Evolutionary conservation across 179 eudicot species (phyloP), one percentile per base, ranked within the genome.

Genomic region (Sideroxylon spinosum): DNA sequence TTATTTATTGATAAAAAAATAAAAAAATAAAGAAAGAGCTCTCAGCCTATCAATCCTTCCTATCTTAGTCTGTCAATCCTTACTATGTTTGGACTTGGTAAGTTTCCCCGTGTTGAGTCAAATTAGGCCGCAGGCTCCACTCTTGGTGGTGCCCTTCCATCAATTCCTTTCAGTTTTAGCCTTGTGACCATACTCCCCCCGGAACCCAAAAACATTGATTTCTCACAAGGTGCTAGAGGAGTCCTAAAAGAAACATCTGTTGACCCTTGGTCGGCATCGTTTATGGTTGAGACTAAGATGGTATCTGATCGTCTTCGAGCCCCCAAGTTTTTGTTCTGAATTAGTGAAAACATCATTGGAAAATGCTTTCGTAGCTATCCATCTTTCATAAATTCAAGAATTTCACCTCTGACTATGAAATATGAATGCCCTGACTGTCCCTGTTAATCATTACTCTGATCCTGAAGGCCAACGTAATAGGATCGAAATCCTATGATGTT

Each of bases 261-360:
- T 87, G 90, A 92, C 86, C 93, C 91, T 87, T 90, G 87, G 94
- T 90, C 89, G 88, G 85, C 91, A 90, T 90, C 88, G 87, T 92
- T 90, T 89, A 90, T 90, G 91, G 93, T 90, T 91, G 89, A 90
- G 92, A 90, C 91, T 87, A 91, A 86, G 93, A 91, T 83, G 90
- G 85, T 88, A 91, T 86, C 85, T 91, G 86, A 89, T 91, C 88
- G 81, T 89, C 89, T 89, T 91, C 91, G 89, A 91, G 91, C 91
- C 95, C 91, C 90, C 89, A 87, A 87, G 89, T 87, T 87, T 89
- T 89, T 83, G 85, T 85, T 89, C 87, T 88, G 86, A 85, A 86
- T 88, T 85, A 88, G 84, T 84, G 89, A 86, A 86, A 86, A 86
- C 89, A 86, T 86, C 87, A 86, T 86, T 88, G 89, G 87, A 87